These are phyloP conservation scores for Candida anutae DNA, from an alignment of 1,139 yeast species.

Conservation along the genomic window DNA sequence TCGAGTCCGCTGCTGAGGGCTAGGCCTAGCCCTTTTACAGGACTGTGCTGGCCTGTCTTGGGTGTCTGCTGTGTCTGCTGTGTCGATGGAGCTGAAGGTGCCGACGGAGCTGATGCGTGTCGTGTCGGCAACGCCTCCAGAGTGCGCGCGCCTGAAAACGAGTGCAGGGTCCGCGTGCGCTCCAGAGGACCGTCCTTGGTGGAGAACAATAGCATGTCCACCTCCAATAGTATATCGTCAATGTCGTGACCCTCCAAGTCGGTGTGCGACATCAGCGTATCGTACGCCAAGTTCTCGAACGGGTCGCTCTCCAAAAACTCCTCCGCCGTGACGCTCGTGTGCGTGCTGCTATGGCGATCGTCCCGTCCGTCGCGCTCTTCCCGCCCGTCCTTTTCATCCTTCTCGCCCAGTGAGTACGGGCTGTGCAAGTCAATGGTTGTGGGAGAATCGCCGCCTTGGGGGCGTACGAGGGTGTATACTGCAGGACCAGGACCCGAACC, in stretches of 20 bases:
- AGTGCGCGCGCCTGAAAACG: too few relatives aligned
- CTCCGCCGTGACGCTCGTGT: conserved; percentile 12
- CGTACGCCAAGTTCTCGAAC: conserved; percentile 5
- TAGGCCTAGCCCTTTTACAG: too few relatives aligned
- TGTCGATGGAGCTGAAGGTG: too few relatives aligned
- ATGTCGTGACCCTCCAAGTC: neutral
- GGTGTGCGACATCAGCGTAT: neutral
- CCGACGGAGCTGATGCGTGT: too few relatives aligned
- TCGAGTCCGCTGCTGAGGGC: too few relatives aligned
- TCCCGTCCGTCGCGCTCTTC: neutral
- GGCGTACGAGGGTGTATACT: too few relatives aligned
- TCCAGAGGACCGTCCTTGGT: too few relatives aligned
- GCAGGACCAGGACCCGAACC: too few relatives aligned
- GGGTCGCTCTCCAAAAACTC: conserved; percentile 18
- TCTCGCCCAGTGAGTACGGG: conserved; percentile 6
- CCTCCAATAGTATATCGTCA: conserved; percentile 1
- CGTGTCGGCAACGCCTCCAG: too few relatives aligned
- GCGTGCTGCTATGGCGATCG: neutral
- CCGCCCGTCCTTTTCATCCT: conserved; percentile 3
- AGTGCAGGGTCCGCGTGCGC: too few relatives aligned
- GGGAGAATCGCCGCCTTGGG: conserved; percentile 10
- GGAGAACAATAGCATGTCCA: conserved; percentile 1
- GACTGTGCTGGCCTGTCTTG: too few relatives aligned
- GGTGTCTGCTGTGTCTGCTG: too few relatives aligned
- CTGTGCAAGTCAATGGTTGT: conserved; percentile 10